Percentiles rank a stretch among this genome's conserved stretches.
Conservation (phyloP, 495 filamentous ascomycete genomes). For the Pseudoneurospora amorphoporcata region DNA sequence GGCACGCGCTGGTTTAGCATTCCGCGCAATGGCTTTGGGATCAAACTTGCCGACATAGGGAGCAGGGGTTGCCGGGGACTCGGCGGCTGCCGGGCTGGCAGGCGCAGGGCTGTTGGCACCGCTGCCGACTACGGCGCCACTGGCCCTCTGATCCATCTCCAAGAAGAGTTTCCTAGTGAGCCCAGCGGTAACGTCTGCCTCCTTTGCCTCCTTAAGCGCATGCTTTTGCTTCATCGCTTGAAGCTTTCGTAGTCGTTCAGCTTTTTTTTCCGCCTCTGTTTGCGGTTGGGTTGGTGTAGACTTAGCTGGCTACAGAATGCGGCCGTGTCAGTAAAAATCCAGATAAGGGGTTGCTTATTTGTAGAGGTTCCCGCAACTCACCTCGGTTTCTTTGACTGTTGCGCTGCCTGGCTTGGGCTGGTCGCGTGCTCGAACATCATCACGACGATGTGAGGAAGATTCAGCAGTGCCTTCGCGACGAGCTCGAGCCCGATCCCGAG, state of each 20-base stretch:
- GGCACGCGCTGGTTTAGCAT: conserved; percentile 46
- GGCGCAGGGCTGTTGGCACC: conserved; percentile 40
- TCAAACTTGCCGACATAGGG: conserved; percentile 77
- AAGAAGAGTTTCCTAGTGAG: conserved; percentile 58
- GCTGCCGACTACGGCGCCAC: conserved; percentile 29
- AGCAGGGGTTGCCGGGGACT: conserved; percentile 29
- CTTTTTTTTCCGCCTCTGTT: conserved; percentile 75
- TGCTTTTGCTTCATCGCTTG: conserved; percentile 91
- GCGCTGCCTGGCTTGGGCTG: conserved; percentile 30
- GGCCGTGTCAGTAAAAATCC: conserved; percentile 9
- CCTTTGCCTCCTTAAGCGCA: conserved; percentile 67
- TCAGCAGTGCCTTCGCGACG: conserved; percentile 72
- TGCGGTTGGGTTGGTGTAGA: conserved; percentile 44
- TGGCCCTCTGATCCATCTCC: conserved; percentile 65
- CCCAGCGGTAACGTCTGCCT: conserved; percentile 54
- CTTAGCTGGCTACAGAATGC: conserved; percentile 31
- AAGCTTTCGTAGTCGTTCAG: conserved; percentile 70
- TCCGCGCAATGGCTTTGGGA: conserved; percentile 75
- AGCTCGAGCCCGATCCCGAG: conserved; percentile 57
- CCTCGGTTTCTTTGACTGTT: conserved; percentile 41
- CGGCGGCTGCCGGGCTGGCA: conserved; percentile 43
- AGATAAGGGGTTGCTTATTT: not conserved
- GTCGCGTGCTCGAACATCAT: conserved; percentile 49
- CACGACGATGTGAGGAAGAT: conserved; percentile 56
- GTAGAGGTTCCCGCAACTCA: conserved; percentile 23